Evolutionary conservation across 345 rosid genomes (phyloP).

Genomic region (Gossypium bickii): DNA sequence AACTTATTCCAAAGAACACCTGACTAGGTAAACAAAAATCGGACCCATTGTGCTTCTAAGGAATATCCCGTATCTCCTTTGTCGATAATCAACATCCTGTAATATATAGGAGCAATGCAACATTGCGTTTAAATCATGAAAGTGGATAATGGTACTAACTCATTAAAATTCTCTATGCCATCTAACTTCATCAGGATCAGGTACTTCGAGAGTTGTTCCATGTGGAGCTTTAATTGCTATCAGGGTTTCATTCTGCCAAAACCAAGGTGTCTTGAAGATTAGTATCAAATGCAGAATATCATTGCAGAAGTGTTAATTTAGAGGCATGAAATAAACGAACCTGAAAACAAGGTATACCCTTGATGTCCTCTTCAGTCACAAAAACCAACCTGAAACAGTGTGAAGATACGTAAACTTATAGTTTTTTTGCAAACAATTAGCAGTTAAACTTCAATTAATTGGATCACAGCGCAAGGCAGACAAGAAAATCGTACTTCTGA

Average conservation of each 20-base stretch:
- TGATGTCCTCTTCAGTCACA: constrained; percentile 89
- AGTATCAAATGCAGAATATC: background rate
- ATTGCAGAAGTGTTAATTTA: constrained; percentile 2
- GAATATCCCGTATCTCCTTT: constrained; percentile 2
- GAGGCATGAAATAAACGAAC: constrained; percentile 29
- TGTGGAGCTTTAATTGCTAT: constrained; percentile 97
- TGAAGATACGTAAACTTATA: constrained; percentile 16
- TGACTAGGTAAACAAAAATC: too few relatives aligned
- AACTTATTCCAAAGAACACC: background rate
- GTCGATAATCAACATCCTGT: too few relatives aligned
- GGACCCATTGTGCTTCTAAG: background rate
- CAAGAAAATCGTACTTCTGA: constrained; percentile 48
- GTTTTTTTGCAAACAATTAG: constrained; percentile 10
- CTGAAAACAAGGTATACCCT: constrained; percentile 68
- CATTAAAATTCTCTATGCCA: constrained; percentile 8
- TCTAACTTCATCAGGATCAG: constrained; percentile 91
- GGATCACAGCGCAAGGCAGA: constrained; percentile 7
- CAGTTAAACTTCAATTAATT: background rate
- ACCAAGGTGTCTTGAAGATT: constrained; percentile 20
- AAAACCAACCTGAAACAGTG: constrained; percentile 74
- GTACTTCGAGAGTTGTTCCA: constrained; percentile 95
- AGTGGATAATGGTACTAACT: background rate
- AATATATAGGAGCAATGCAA: too few relatives aligned
- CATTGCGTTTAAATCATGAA: too few relatives aligned
- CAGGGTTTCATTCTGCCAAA: constrained; percentile 77